These are phyloP conservation scores for Talaromyces piceae DNA, from an alignment of 2,329 filamentous ascomycete genomes.

Conservation along the genomic window DNA sequence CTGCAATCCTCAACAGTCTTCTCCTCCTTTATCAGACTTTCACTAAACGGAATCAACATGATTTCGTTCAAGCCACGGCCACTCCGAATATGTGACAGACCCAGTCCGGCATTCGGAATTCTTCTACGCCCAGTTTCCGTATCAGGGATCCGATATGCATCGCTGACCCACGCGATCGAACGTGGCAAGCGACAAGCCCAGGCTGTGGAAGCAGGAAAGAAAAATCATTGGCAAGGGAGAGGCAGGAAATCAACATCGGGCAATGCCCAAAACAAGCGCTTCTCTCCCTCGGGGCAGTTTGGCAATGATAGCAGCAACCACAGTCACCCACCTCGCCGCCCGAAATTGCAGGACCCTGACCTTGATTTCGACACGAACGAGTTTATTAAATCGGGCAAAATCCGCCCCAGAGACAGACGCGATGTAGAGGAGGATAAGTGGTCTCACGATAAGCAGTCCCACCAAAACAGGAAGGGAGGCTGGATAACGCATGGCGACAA, in stretches of 20 bases:
- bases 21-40: neutral
- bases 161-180: constrained; percentile 62
- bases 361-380: constrained; percentile 22
- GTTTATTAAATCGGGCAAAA: constrained; percentile 25
- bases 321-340: neutral
- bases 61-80: neutral
- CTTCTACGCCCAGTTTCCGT: constrained; percentile 9
- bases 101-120: constrained; percentile 3
- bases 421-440: neutral
- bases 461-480: neutral
- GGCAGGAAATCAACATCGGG: neutral
- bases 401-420: constrained; percentile 11
- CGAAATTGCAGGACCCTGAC: neutral
- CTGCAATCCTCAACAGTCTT: neutral
- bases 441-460: neutral
- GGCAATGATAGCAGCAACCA: neutral
- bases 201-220: neutral
- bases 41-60: neutral
- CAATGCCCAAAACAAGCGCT: too few species aligned
- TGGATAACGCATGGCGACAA: neutral
- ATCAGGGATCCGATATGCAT: constrained; percentile 39
- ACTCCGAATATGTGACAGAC: neutral
- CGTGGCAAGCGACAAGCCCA: constrained; percentile 52
- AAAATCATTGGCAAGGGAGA: neutral
- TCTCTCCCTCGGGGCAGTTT: neutral